Percentiles rank a stretch among this genome's conserved stretches.
Conservation (phyloP, 192 early-diverging fungal genomes). For the Rhizoclosmatium globosum region DNA sequence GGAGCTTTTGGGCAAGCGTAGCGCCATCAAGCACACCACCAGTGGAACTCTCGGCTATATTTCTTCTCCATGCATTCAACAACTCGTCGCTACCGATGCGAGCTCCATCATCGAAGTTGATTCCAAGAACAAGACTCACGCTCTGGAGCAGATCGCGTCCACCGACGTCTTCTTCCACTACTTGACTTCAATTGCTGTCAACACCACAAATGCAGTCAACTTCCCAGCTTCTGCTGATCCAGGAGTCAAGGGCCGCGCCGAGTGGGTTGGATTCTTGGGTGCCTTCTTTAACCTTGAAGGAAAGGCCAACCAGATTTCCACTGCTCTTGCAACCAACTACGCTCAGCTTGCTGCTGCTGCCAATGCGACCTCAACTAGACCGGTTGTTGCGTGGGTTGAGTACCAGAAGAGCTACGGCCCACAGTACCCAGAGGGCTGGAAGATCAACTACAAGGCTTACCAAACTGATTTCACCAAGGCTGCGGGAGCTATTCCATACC, state of each 20-base stretch:
- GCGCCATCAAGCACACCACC: slow-evolving; percentile 49
- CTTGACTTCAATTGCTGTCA: slow-evolving; percentile 19
- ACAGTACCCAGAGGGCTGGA: not conserved
- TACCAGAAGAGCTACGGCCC: too few species aligned
- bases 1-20: slow-evolving; percentile 35
- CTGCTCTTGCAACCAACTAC: slow-evolving; percentile 66
- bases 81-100: slow-evolving; percentile 5
- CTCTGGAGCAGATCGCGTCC: slow-evolving; percentile 15
- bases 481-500: slow-evolving; percentile 23
- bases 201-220: slow-evolving; percentile 36
- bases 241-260: slow-evolving; percentile 6
- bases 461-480: slow-evolving; percentile 59
- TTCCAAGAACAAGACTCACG: not conserved
- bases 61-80: slow-evolving; percentile 47
- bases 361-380: slow-evolving; percentile 53
- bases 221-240: slow-evolving; percentile 42
- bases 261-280: slow-evolving; percentile 15
- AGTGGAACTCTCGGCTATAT: slow-evolving; percentile 30
- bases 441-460: slow-evolving; percentile 4
- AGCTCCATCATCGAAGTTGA: not conserved
- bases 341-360: slow-evolving; percentile 50
- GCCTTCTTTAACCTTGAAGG: slow-evolving; percentile 71
- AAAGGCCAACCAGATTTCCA: slow-evolving; percentile 53
- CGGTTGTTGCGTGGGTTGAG: slow-evolving; percentile 34
- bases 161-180: slow-evolving; percentile 24